A percentile compares a stretch with the other conserved stretches of the same genome.
These are phyloP conservation scores for Saturnispora sekii DNA, from an alignment of 805 yeast species.

Conservation along the genomic window DNA sequence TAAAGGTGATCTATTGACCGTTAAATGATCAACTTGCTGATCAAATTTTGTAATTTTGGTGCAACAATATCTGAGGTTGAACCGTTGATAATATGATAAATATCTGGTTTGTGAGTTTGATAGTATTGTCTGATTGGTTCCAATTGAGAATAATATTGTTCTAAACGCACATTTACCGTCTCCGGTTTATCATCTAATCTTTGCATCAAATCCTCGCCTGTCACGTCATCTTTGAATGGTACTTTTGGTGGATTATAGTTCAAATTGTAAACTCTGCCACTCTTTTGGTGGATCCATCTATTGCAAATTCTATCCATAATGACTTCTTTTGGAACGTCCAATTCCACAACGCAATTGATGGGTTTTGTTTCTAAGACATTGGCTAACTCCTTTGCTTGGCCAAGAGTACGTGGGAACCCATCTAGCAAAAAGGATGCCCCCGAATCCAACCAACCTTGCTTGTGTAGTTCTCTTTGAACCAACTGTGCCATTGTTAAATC, in stretches of 20 bases:
- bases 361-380: conserved; percentile 31
- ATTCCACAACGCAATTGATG: conserved; percentile 72
- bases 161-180: conserved; percentile 59
- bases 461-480: conserved; percentile 40
- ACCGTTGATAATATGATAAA: conserved; percentile 55
- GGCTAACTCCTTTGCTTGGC: conserved; percentile 60
- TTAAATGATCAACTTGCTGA: neutral
- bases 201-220: conserved; percentile 78
- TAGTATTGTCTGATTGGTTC: conserved; percentile 62
- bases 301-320: conserved; percentile 75
- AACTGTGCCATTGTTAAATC: conserved; percentile 57
- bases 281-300: conserved; percentile 73
- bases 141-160: conserved; percentile 47
- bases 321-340: conserved; percentile 78
- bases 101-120: conserved; percentile 26
- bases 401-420: conserved; percentile 80
- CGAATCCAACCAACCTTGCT: conserved; percentile 33
- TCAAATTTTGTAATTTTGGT: conserved; percentile 43
- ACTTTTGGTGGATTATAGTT: conserved; percentile 84
- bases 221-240: conserved; percentile 74
- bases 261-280: conserved; percentile 81
- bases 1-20: neutral
- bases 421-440: conserved; percentile 65
- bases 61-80: conserved; percentile 76
- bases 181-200: conserved; percentile 77